A percentile compares a stretch with the other conserved stretches of the same genome.
These are phyloP conservation scores for Pterulicium gracile DNA, from an alignment of 1,284 basidiomycete species.

Conservation along the genomic window DNA sequence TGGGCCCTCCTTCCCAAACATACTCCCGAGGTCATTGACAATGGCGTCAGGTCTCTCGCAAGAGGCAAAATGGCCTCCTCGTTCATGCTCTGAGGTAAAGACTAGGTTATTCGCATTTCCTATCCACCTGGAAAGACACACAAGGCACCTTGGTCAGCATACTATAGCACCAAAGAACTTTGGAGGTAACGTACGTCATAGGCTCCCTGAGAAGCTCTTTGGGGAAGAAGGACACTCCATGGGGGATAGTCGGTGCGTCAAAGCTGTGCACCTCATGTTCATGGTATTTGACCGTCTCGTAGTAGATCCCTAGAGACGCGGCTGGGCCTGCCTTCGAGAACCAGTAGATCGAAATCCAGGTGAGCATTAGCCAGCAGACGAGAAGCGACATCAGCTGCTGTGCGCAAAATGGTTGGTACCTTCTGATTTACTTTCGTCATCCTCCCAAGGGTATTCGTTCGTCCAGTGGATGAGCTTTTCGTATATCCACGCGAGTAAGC, in stretches of 20 bases:
- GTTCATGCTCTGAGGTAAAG: constrained; percentile 6
- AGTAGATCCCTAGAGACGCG: constrained; percentile 35
- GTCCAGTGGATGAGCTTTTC: constrained; percentile 42
- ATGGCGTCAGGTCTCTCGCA: constrained; percentile 6
- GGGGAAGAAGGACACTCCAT: neutral
- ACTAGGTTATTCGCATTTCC: constrained; percentile 4
- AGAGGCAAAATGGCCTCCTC: constrained; percentile 9
- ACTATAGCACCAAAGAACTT: too few relatives aligned
- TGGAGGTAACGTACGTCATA: neutral
- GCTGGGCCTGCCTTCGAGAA: constrained; percentile 36
- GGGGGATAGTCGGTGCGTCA: neutral
- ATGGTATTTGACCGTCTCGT: constrained; percentile 24
- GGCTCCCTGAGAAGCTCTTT: neutral
- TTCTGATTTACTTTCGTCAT: constrained; percentile 37
- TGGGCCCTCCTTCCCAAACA: constrained; percentile 8
- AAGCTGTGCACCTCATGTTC: neutral
- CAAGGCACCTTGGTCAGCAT: too few relatives aligned
- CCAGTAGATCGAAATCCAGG: constrained; percentile 37
- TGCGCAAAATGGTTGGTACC: too few relatives aligned
- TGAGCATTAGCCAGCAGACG: constrained; percentile 33
- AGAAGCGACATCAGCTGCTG: too few relatives aligned
- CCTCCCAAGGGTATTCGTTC: constrained; percentile 36
- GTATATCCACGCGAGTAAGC: constrained; percentile 47
- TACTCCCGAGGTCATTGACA: constrained; percentile 8
- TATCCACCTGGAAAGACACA: neutral